Evolutionary conservation across 352 stramenopile species (phyloP).

Genomic region (Phytophthora macrochlamydospora): DNA sequence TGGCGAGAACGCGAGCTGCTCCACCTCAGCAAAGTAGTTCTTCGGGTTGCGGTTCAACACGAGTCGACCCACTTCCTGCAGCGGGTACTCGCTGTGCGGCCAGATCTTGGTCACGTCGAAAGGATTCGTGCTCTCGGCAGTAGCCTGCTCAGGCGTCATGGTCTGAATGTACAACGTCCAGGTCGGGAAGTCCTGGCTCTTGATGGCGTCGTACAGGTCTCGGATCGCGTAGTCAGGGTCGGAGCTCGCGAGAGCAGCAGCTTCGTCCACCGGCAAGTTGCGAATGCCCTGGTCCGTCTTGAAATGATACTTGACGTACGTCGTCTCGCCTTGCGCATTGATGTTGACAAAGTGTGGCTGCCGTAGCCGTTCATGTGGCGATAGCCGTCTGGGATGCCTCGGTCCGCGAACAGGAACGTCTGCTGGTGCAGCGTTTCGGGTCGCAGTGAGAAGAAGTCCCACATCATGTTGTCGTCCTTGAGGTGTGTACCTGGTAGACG

Average conservation of each 20-base stretch:
- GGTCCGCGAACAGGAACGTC: conserved; percentile 87
- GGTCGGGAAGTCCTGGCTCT: conserved; percentile 57
- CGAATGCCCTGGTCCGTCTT: conserved; percentile 86
- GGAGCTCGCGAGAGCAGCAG: conserved; percentile 46
- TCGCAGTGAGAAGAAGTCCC: conserved; percentile 89
- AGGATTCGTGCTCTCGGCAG: conserved; percentile 64
- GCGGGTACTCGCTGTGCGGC: conserved; percentile 77
- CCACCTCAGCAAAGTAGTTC: conserved; percentile 92
- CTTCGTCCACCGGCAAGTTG: conserved; percentile 76
- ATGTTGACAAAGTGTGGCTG: conserved; percentile 87
- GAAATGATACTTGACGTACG: conserved; percentile 92
- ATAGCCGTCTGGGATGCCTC: conserved; percentile 82
- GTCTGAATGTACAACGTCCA: conserved; percentile 90
- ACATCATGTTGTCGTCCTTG: conserved; percentile 82
- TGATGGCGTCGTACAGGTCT: conserved; percentile 90
- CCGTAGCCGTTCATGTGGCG: conserved; percentile 90
- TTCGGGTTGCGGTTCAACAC: conserved; percentile 88
- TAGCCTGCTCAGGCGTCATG: conserved; percentile 77
- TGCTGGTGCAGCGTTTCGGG: conserved; percentile 88
- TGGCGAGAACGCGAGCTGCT: conserved; percentile 88
- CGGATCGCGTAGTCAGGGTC: conserved; percentile 87
- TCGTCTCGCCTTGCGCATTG: conserved; percentile 57
- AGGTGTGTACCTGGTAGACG: conserved; percentile 82
- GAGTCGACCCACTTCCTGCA: conserved; percentile 75
- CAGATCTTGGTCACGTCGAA: conserved; percentile 93